These are phyloP conservation scores for Immersiporthe knoxdaviesiana DNA, from an alignment of 2,329 filamentous ascomycete species.

Conservation along the genomic window DNA sequence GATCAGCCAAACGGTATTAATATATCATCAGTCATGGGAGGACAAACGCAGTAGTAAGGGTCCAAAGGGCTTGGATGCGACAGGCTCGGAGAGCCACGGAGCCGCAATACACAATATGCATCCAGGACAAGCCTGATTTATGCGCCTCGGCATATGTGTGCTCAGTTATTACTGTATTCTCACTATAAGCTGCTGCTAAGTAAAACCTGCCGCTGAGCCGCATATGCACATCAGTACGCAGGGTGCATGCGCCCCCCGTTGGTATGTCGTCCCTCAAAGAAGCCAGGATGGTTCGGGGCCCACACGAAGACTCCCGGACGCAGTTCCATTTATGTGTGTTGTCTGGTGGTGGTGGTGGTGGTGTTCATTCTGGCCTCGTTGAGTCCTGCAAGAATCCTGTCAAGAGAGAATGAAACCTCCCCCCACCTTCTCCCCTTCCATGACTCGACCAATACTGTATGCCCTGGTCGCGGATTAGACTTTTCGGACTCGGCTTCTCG, in stretches of 20 bases:
- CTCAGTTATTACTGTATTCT: too few relatives aligned
- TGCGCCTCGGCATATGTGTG: constrained; percentile 1
- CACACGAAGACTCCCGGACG: not conserved
- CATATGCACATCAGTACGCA: not conserved
- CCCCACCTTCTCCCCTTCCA: too few relatives aligned
- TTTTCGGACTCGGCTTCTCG: not conserved
- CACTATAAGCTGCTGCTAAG: too few relatives aligned
- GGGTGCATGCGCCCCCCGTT: not conserved
- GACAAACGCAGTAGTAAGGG: not conserved
- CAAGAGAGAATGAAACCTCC: not conserved
- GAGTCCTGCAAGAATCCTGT: not conserved
- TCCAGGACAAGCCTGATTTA: not conserved
- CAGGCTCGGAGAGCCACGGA: not conserved
- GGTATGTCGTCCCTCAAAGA: not conserved
- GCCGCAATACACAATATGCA: not conserved
- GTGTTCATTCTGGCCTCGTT: not conserved
- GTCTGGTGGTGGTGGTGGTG: not conserved
- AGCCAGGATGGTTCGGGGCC: not conserved
- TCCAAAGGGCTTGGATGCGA: not conserved
- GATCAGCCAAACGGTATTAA: not conserved
- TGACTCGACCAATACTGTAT: not conserved
- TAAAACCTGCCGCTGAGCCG: not conserved
- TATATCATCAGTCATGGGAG: not conserved
- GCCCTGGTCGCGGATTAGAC: not conserved
- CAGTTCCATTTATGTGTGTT: not conserved